phyloP scores from a whole-genome alignment of 2,329 filamentous ascomycete genomes.

The Parastagonospora nodorum region DNA sequence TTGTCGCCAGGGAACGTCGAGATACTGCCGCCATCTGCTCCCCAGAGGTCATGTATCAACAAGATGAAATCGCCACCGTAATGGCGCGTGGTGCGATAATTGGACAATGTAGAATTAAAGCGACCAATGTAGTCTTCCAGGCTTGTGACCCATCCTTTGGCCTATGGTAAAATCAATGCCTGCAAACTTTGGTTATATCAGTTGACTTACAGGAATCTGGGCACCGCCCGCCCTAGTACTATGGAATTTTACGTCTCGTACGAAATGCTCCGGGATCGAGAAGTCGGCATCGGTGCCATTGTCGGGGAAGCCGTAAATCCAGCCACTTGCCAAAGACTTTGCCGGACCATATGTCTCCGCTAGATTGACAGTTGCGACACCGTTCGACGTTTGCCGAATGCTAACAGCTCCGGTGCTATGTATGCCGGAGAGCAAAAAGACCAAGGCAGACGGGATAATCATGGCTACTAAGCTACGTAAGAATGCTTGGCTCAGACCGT shows the following conservation, averaged over 20 bases:
- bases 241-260: constrained; percentile 48
- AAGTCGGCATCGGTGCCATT: constrained; percentile 37
- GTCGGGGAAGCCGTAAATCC: constrained; percentile 52
- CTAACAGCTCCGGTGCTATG: neutral
- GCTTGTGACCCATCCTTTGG: constrained; percentile 46
- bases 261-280: constrained; percentile 46
- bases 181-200: too few relatives aligned
- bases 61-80: constrained; percentile 53
- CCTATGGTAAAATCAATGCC: too few relatives aligned
- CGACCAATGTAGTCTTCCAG: constrained; percentile 37
- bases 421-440: neutral
- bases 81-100: constrained; percentile 52
- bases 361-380: constrained; percentile 13
- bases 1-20: constrained; percentile 56
- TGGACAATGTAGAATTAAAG: constrained; percentile 52
- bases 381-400: constrained; percentile 1
- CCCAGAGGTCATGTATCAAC: constrained; percentile 56
- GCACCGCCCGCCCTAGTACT: constrained; percentile 50
- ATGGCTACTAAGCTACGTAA: neutral
- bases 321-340: constrained; percentile 47
- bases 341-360: constrained; percentile 30
- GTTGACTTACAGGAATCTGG: constrained; percentile 39
- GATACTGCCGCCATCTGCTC: constrained; percentile 52
- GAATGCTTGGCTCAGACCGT: too few relatives aligned
- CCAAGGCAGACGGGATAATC: neutral